Evolutionary conservation across 306 rosid species (phyloP), one percentile per base, ranked within the genome.

Genomic region (Cyamopsis tetragonoloba): DNA sequence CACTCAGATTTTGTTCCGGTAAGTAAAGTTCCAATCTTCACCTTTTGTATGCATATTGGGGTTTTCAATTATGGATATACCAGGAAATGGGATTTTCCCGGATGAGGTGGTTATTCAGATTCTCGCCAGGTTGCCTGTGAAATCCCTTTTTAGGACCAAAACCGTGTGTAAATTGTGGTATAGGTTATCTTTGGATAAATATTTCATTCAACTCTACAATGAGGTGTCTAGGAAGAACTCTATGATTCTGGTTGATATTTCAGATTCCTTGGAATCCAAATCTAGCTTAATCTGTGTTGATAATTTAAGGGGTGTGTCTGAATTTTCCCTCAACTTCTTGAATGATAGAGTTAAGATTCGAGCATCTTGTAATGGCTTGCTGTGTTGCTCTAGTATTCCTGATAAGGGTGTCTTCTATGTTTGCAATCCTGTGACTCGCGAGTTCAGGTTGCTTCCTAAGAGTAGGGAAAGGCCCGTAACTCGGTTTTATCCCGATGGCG

Each of bases 371-470:
- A 86, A 86, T 82, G 97, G 97, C 41, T 69, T 91, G 85, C 30
- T 91, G 64, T 83, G 97, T 68, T 88, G 97, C 83, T 88, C 96
- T 46, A 88, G 97, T 67, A 81, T 91, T 44, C 95, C 92, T 65
- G 86, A 91, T 49, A 88, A 79, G 81, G 97, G 87, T 68, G 92
- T 91, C 3, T 91, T 80, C 73, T 91, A 81, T 68, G 90, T 91
- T 0, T 91, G 96, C 43, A 91, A 88, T 70, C 97, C 97, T 0
- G 85, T 84, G 74, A 91, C 96, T 31, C 85, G 91, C 2, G 85
- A 88, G 74, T 91, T 82, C 39, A 77, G 77, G 87, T 41, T 88
- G 75, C 96, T 91, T 68, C 97, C 92, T 0, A 88, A 71, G 89
- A 86, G 89, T 62, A 86, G 97, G 79, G 97, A 88, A 53, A 77